Conservation (phyloP, 495 filamentous ascomycete species). For the Amphirosellinia nigrospora region DNA sequence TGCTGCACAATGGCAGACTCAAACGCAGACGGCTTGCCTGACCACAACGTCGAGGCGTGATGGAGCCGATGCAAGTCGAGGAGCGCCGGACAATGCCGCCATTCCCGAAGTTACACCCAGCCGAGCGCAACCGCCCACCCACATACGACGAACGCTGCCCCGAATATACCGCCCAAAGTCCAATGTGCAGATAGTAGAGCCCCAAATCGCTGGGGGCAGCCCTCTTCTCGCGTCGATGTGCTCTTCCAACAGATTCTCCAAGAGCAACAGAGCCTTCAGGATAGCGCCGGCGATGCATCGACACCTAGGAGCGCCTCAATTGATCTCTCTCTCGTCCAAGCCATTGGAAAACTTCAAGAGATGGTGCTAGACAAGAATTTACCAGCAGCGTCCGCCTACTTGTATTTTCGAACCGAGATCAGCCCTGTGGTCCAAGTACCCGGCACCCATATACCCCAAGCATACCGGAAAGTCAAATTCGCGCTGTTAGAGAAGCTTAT, state of each 20-base stretch:
- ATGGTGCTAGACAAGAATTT: slow-evolving; percentile 42
- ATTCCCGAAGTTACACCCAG: neutral
- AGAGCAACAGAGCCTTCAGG: slow-evolving; percentile 24
- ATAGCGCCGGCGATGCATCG: neutral
- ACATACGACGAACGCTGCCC: neutral
- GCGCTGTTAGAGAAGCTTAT: slow-evolving; percentile 38
- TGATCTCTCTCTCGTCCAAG: slow-evolving; percentile 31
- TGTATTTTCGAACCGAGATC: slow-evolving; percentile 48
- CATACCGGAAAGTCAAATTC: slow-evolving; percentile 29
- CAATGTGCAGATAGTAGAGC: neutral
- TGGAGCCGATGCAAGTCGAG: neutral
- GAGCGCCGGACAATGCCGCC: neutral
- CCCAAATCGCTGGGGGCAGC: neutral
- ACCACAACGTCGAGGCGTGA: slow-evolving; percentile 24
- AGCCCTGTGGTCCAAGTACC: slow-evolving; percentile 37
- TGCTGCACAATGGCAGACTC: slow-evolving; percentile 52
- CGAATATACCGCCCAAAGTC: neutral
- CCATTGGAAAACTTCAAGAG: slow-evolving; percentile 42
- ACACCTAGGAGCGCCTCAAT: neutral
- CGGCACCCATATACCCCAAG: slow-evolving; percentile 29
- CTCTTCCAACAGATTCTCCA: slow-evolving; percentile 37
- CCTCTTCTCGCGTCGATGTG: slow-evolving; percentile 29
- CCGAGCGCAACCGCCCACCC: neutral
- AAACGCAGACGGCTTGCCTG: slow-evolving; percentile 25
- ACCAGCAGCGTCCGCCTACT: slow-evolving; percentile 41